Evolutionary conservation across 352 stramenopile species (phyloP).

Genomic region (Aphanomyces stellatus): DNA sequence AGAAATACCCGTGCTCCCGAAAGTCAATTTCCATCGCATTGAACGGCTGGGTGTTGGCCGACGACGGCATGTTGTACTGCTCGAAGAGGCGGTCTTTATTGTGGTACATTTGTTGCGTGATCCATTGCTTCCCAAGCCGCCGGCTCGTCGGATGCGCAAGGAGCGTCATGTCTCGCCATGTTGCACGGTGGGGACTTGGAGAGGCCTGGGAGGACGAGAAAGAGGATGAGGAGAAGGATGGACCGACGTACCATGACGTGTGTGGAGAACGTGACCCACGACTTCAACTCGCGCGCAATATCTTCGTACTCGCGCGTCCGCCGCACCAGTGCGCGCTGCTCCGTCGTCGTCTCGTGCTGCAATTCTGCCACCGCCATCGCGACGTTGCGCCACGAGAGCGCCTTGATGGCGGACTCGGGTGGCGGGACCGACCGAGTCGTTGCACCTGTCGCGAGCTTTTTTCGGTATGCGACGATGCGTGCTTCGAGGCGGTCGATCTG

Average conservation of each 20-base stretch:
- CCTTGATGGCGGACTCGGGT: no score
- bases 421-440: no score
- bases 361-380: not conserved
- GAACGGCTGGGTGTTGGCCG: not conserved
- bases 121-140: not conserved
- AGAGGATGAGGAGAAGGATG: not conserved
- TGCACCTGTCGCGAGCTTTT: no score
- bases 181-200: not conserved
- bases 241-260: not conserved
- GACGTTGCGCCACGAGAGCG: not conserved
- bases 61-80: not conserved
- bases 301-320: not conserved
- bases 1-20: not conserved
- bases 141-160: not conserved
- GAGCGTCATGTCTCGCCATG: not conserved
- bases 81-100: not conserved
- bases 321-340: not conserved
- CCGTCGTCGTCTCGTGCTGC: not conserved
- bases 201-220: not conserved
- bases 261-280: not conserved
- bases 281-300: not conserved
- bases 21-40: not conserved
- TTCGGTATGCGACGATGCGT: no score
- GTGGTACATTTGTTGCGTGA: not conserved
- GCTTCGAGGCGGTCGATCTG: not conserved